These are phyloP conservation scores for Hippophae gyantsensis DNA, from an alignment of 306 rosid genomes.

Conservation along the genomic window DNA sequence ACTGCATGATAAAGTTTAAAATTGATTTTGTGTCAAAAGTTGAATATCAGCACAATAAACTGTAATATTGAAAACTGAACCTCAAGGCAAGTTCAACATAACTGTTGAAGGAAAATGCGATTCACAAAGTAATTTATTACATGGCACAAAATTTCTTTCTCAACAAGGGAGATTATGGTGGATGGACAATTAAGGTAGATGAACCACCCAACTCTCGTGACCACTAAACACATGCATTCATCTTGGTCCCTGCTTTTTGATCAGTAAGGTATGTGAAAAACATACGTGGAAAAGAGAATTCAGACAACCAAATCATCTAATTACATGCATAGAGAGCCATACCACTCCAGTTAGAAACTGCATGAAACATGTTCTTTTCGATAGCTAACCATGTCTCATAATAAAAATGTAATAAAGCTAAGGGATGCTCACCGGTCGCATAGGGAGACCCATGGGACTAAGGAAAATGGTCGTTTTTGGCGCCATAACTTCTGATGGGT, in stretches of 20 bases:
- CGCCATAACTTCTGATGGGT: slow-evolving; percentile 57
- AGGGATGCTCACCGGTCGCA: slow-evolving; percentile 71
- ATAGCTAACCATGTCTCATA: too few relatives aligned
- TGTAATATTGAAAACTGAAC: background rate
- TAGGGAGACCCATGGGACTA: slow-evolving; percentile 76
- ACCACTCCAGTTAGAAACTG: too few relatives aligned
- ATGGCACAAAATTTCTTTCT: background rate
- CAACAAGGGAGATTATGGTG: too few relatives aligned
- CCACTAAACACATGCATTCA: background rate
- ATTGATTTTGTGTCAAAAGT: too few relatives aligned
- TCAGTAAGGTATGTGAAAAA: background rate
- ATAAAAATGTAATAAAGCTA: slow-evolving; percentile 13
- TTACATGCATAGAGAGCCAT: background rate
- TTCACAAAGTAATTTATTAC: background rate
- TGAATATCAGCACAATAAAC: background rate
- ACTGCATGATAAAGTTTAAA: too few relatives aligned
- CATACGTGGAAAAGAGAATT: background rate
- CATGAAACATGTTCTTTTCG: too few relatives aligned
- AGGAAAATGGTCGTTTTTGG: slow-evolving; percentile 43
- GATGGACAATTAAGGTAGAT: background rate
- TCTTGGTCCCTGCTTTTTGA: background rate
- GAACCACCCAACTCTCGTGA: background rate
- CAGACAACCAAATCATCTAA: background rate
- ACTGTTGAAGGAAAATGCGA: background rate
- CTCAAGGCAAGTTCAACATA: background rate